Base-by-base conservation (phyloP, 495 filamentous ascomycete genomes). In the Stereocaulon alpinum region DNA sequence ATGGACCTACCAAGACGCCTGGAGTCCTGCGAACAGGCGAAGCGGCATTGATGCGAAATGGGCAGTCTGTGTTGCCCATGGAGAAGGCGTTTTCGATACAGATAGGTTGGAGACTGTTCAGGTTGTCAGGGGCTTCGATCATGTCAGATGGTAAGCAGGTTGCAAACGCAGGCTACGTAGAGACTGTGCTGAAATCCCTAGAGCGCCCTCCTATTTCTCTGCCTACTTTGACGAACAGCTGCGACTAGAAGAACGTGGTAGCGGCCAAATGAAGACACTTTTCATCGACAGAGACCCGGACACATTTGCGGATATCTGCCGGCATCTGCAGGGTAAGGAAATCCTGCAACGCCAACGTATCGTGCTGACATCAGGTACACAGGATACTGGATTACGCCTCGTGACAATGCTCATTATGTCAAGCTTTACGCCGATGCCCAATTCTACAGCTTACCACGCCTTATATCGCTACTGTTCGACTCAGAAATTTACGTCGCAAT, bases 191-290 rank as follows among this genome's bases (percentile, higher is more conserved):
- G 71, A 83, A 67, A 70, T 68, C 76, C 71, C 70, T 76, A 79
- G 76, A 97, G 92, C 91, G 73, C 92, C 92, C 66, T 96, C 93
- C 61, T 98, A 96, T 71, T 96, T 98, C 71, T 95, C 93, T 22
- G 86, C 86, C 62, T 96, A 91, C 74, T 98, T 98, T 74, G 82
- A 83, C 58, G 86, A 87, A 62, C 91, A 96, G 72, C 69, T 98
- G 18, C 79, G 80, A 53, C 78, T 80, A 49, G 75, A 81, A 57
- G 78, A 77, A n/a, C 72, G 78, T 60, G 80, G 80, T 60, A 76
- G 80, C 41, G 63, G 65, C 29, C 56, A 54, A 32, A 60, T 78
- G 53, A 76, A 81, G 55, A 95, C 92, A 6, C 80, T 96, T 22
- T 96, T 94, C 71, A 96, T 98, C 69, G 92, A 98, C 74, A 84